Percentiles rank a stretch among this genome's conserved stretches.
phyloP scores from a whole-genome alignment of 1,139 yeast species.

The Pichia sp. region DNA sequence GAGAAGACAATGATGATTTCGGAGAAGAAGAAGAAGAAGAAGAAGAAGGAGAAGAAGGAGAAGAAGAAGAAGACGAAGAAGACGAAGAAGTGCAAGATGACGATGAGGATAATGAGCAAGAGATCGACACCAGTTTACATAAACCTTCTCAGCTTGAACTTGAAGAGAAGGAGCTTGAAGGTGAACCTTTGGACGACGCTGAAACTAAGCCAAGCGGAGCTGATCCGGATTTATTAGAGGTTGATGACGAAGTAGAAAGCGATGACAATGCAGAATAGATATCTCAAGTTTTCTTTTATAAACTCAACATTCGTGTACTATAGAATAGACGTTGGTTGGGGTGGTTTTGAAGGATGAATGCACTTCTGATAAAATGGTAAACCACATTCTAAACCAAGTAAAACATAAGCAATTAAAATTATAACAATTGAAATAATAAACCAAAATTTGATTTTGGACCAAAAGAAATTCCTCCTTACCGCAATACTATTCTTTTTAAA shows the following conservation, averaged over 20 bases:
- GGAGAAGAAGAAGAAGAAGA: slow-evolving; percentile 14
- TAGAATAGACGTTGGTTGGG: slow-evolving; percentile 18
- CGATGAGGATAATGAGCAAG: slow-evolving; percentile 14
- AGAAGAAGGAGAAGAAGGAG: not conserved
- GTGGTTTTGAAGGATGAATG: slow-evolving; percentile 24
- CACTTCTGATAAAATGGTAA: slow-evolving; percentile 34
- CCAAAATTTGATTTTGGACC: slow-evolving; percentile 44
- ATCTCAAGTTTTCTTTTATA: too few relatives aligned
- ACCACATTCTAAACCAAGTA: slow-evolving; percentile 47
- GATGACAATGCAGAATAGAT: not conserved
- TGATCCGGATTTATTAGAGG: too few relatives aligned
- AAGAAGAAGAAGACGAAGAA: slow-evolving; percentile 14
- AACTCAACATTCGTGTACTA: too few relatives aligned
- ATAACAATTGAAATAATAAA: slow-evolving; percentile 28
- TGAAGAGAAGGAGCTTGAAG: slow-evolving; percentile 22
- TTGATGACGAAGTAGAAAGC: slow-evolving; percentile 10
- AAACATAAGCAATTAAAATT: slow-evolving; percentile 33
- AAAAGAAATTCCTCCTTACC: slow-evolving; percentile 63
- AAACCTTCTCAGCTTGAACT: slow-evolving; percentile 17
- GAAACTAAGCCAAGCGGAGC: slow-evolving; percentile 2
- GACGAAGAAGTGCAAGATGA: slow-evolving; percentile 17
- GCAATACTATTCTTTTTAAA: slow-evolving; percentile 67
- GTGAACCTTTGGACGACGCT: slow-evolving; percentile 9
- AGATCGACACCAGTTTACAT: not conserved
- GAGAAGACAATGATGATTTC: slow-evolving; percentile 22